Evolutionary conservation across 2,329 filamentous ascomycete genomes (phyloP).

Genomic region (Penicillium sp.): DNA sequence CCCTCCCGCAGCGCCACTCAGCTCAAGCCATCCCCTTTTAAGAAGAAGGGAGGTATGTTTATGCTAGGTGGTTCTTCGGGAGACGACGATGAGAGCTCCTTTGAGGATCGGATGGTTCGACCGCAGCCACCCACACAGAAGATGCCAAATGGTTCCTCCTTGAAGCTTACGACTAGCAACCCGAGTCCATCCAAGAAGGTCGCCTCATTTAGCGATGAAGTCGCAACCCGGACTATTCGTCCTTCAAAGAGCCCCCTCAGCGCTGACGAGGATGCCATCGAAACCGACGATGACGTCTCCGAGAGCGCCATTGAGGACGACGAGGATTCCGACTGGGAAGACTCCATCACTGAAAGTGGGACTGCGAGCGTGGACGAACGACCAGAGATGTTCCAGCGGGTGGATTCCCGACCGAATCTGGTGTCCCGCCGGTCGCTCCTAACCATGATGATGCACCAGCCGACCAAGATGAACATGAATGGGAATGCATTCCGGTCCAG

Average conservation of each 20-base stretch:
- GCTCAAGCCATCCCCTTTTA: constrained; percentile 56
- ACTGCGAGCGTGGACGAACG: constrained; percentile 78
- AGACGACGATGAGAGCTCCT: constrained; percentile 79
- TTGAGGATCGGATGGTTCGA: constrained; percentile 64
- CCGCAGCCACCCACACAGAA: constrained; percentile 54
- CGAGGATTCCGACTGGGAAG: constrained; percentile 65
- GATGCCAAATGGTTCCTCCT: constrained; percentile 59
- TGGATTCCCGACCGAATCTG: constrained; percentile 84
- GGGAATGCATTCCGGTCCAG: constrained; percentile 57
- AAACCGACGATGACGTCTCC: constrained; percentile 70
- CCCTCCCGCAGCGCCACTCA: constrained; percentile 67
- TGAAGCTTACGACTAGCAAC: constrained; percentile 41
- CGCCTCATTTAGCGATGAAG: constrained; percentile 78
- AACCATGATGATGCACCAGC: constrained; percentile 84
- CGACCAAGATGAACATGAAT: constrained; percentile 68
- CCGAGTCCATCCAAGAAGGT: constrained; percentile 67
- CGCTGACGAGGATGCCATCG: constrained; percentile 61
- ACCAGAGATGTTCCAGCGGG: constrained; percentile 80
- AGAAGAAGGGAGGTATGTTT: constrained; percentile 70
- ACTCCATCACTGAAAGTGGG: constrained; percentile 78
- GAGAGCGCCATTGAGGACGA: constrained; percentile 81
- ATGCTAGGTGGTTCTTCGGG: constrained; percentile 82
- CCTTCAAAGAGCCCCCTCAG: constrained; percentile 59
- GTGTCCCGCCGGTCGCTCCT: constrained; percentile 86
- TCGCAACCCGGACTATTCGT: constrained; percentile 69